phyloP scores from a whole-genome alignment of 2,329 filamentous ascomycete species.

The Xylariales sp. region DNA sequence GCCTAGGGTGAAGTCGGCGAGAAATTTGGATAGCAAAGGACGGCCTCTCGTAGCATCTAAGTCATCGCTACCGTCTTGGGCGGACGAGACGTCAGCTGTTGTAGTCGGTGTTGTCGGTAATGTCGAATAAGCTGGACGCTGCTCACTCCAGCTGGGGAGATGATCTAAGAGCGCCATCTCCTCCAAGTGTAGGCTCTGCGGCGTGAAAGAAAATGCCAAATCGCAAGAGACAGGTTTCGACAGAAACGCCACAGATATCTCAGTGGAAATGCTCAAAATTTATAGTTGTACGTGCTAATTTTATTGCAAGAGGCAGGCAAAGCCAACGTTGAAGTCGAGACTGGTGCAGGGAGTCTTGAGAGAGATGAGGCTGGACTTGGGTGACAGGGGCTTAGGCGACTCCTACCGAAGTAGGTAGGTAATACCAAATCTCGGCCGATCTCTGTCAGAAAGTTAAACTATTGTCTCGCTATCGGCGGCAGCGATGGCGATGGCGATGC shows the following conservation, averaged over 20 bases:
- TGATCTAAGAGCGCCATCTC: slow-evolving; percentile 28
- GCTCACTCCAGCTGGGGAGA: slow-evolving; percentile 29
- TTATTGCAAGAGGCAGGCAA: not conserved
- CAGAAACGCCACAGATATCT: not conserved
- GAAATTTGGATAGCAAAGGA: slow-evolving; percentile 48
- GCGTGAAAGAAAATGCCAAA: not conserved
- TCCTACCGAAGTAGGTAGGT: too few relatives aligned
- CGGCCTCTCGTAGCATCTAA: not conserved
- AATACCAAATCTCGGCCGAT: not conserved
- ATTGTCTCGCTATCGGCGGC: too few relatives aligned
- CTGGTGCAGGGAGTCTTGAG: not conserved
- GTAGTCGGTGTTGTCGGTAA: slow-evolving; percentile 33
- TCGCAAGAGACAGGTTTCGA: not conserved
- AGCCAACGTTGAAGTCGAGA: not conserved
- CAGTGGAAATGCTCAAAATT: not conserved
- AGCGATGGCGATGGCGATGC: too few relatives aligned
- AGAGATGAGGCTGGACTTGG: not conserved
- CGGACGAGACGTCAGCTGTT: not conserved
- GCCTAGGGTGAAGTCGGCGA: slow-evolving; percentile 77
- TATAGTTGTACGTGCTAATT: not conserved
- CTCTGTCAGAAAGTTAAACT: too few relatives aligned
- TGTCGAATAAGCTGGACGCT: slow-evolving; percentile 35
- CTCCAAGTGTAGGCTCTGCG: not conserved
- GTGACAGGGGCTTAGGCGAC: not conserved
- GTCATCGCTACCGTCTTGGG: slow-evolving; percentile 9